A percentile compares a stretch with the other conserved stretches of the same genome.
Conservation (phyloP, 225 moss, liverwort and hornwort genomes). For the Sphagnum contortum region DNA sequence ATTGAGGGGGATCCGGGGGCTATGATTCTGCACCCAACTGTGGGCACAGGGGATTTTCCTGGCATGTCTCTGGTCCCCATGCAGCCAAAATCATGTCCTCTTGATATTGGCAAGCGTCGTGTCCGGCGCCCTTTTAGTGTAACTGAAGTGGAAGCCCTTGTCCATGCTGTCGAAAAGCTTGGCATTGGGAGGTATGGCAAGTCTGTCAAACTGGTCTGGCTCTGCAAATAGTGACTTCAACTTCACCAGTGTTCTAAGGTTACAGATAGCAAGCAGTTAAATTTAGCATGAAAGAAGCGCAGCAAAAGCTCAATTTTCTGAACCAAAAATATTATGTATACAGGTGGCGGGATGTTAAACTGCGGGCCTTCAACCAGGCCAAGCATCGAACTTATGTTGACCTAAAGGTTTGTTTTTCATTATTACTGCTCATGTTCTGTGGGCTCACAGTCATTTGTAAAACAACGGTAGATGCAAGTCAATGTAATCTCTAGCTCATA, state of each 20-base stretch:
- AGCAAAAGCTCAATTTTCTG: background rate
- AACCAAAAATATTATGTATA: background rate
- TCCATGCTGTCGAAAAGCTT: constrained; percentile 98
- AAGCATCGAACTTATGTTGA: constrained; percentile 98
- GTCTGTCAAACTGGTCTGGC: background rate
- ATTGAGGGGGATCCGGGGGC: constrained; percentile 46
- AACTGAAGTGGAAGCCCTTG: constrained; percentile 82
- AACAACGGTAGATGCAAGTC: background rate
- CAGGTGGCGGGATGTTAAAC: constrained; percentile 98
- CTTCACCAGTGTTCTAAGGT: background rate
- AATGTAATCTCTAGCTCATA: background rate
- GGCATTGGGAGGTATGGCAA: constrained; percentile 86
- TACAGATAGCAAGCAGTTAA: background rate
- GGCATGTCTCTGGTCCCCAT: constrained; percentile 56
- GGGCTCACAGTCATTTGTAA: background rate
- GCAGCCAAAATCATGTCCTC: constrained; percentile 41
- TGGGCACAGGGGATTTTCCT: constrained; percentile 42
- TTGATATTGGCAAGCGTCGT: constrained; percentile 58
- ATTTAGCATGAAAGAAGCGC: background rate
- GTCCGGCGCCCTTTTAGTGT: constrained; percentile 97
- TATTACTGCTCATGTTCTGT: background rate
- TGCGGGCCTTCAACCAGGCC: constrained; percentile 96
- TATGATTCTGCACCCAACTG: constrained; percentile 53
- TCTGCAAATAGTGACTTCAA: background rate
- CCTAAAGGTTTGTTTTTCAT: constrained; percentile 51